Percentiles rank a stretch among this genome's conserved stretches.
Evolutionary conservation across 1,284 basidiomycete genomes (phyloP).

Genomic region (Cryptococcus sp.): DNA sequence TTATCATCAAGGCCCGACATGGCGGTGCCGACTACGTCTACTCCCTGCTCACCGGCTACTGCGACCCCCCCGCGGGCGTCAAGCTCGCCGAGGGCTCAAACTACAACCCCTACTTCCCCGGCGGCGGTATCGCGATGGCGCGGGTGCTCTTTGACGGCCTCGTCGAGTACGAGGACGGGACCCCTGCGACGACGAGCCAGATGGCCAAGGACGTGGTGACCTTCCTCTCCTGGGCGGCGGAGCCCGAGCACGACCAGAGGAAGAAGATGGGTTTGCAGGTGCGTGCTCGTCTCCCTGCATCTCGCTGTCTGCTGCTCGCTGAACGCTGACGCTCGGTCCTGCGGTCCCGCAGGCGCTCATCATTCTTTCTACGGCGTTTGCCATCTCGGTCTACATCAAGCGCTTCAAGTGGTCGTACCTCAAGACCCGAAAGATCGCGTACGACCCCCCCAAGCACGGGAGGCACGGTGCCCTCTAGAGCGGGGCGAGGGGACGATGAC

Average conservation of each 20-base stretch:
- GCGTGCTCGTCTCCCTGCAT: slow-evolving; percentile 19
- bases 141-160: slow-evolving; percentile 92
- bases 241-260: slow-evolving; percentile 96
- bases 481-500: background rate
- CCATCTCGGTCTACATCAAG: slow-evolving; percentile 84
- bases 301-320: background rate
- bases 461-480: slow-evolving; percentile 19
- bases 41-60: slow-evolving; percentile 93
- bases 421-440: slow-evolving; percentile 87
- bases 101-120: slow-evolving; percentile 98
- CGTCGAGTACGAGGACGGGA: slow-evolving; percentile 93
- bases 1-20: slow-evolving; percentile 98
- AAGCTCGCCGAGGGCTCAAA: slow-evolving; percentile 95
- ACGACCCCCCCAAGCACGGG: slow-evolving; percentile 38
- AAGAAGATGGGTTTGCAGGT: slow-evolving; percentile 83
- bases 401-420: slow-evolving; percentile 90
- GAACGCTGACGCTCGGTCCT: background rate
- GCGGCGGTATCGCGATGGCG: slow-evolving; percentile 97
- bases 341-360: slow-evolving; percentile 79
- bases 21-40: slow-evolving; percentile 96
- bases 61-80: slow-evolving; percentile 94
- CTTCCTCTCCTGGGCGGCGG: slow-evolving; percentile 92
- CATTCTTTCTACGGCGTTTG: slow-evolving; percentile 76
- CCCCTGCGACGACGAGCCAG: slow-evolving; percentile 95
- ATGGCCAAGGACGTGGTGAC: slow-evolving; percentile 99